phyloP scores from a whole-genome alignment of 139 green algal species.

The Chlamydomonas applanata region DNA sequence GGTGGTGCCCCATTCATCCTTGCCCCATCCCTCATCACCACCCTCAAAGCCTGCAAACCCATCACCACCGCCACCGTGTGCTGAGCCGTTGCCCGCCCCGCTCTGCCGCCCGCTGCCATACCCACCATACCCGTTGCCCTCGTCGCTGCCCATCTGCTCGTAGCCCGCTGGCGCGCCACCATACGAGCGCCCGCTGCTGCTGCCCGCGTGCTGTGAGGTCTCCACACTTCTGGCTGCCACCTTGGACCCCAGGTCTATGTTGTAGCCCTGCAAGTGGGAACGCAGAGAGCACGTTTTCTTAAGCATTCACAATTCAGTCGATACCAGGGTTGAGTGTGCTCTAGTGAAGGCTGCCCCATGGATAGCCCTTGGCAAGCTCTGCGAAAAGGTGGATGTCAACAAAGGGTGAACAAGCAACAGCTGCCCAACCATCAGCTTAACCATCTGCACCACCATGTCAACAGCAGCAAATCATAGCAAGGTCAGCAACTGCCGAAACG shows the following conservation, averaged over 20 bases:
- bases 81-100: background rate
- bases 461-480: too few relatives aligned
- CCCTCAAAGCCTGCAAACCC: slow-evolving; percentile 25
- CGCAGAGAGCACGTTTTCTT: too few relatives aligned
- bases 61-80: background rate
- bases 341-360: too few relatives aligned
- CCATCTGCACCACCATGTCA: too few relatives aligned
- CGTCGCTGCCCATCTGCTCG: background rate
- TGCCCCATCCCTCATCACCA: background rate
- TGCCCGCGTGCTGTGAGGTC: background rate
- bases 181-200: background rate
- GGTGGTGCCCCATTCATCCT: too few relatives aligned
- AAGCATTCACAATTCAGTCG: too few relatives aligned
- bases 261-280: slow-evolving; percentile 34
- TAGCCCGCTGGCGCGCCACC: background rate
- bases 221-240: slow-evolving; percentile 12
- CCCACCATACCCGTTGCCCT: background rate
- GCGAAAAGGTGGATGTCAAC: too few relatives aligned
- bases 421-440: too few relatives aligned
- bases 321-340: too few relatives aligned
- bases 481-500: too few relatives aligned
- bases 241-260: slow-evolving; percentile 50
- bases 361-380: too few relatives aligned
- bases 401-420: too few relatives aligned
- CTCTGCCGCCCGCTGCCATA: background rate